These are phyloP conservation scores for Cyathus striatus DNA, from an alignment of 768 basidiomycete species.

Conservation along the genomic window DNA sequence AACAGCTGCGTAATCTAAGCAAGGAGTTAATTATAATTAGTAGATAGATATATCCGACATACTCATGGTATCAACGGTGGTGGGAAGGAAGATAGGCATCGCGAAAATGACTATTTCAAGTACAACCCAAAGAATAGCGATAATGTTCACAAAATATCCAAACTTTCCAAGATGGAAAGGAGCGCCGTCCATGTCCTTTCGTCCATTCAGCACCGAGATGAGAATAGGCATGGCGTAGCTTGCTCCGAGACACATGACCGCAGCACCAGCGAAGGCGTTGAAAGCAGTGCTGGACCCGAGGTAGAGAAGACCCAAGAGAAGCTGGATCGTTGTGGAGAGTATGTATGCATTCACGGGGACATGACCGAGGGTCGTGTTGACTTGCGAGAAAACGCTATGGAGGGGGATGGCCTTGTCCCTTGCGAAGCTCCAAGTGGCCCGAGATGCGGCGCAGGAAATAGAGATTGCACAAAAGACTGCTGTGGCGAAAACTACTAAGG, in stretches of 20 bases:
- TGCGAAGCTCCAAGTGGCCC: conserved; percentile 67
- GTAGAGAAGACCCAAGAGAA: conserved; percentile 57
- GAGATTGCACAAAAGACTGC: conserved; percentile 62
- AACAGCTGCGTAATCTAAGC: conserved; percentile 58
- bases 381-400: conserved; percentile 38
- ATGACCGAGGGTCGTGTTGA: conserved; percentile 33
- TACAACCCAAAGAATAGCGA: conserved; percentile 52
- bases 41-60: conserved; percentile 8
- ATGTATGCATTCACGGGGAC: conserved; percentile 58
- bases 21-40: neutral
- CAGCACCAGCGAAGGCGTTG: conserved; percentile 63
- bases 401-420: conserved; percentile 63
- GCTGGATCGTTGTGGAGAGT: conserved; percentile 51
- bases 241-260: conserved; percentile 59
- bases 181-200: conserved; percentile 40
- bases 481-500: conserved; percentile 42
- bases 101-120: conserved; percentile 64
- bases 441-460: conserved; percentile 60
- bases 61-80: conserved; percentile 44
- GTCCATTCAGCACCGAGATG: conserved; percentile 39
- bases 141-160: conserved; percentile 40
- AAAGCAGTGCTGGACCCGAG: conserved; percentile 60
- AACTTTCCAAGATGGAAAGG: conserved; percentile 43
- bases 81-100: conserved; percentile 60
- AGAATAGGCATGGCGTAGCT: conserved; percentile 60